A percentile compares a stretch with the other conserved stretches of the same genome.
These are phyloP conservation scores for Lithohypha guttulata DNA, from an alignment of 2,329 filamentous ascomycete species.

Conservation along the genomic window DNA sequence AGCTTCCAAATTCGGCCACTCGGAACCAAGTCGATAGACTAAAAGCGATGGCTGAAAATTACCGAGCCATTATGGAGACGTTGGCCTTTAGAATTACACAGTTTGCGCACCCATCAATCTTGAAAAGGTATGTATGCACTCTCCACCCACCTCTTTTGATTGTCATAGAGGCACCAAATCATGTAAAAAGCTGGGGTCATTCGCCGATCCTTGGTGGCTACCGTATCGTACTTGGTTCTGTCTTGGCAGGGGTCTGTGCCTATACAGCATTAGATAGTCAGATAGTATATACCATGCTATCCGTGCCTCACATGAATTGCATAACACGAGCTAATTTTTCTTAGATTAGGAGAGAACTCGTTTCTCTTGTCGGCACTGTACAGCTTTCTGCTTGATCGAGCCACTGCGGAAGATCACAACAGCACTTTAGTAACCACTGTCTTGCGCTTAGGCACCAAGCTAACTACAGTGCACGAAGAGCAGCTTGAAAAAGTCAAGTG, in stretches of 20 bases:
- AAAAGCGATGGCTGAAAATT: constrained; percentile 46
- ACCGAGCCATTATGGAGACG: constrained; percentile 47
- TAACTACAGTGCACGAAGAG: constrained; percentile 47
- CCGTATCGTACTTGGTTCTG: no score
- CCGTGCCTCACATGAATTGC: constrained; percentile 7
- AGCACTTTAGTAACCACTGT: constrained; percentile 35
- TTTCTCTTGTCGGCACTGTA: constrained; percentile 37
- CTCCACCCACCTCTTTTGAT: constrained; percentile 11
- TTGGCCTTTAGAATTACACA: constrained; percentile 35
- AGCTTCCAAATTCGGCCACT: constrained; percentile 40
- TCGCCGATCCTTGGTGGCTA: no score
- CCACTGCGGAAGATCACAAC: constrained; percentile 38
- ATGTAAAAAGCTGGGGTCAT: no score
- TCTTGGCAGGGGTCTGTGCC: no score
- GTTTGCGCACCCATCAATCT: constrained; percentile 36
- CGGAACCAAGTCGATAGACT: constrained; percentile 40
- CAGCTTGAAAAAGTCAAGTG: constrained; percentile 50
- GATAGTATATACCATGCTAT: not conserved
- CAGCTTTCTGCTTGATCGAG: constrained; percentile 39
- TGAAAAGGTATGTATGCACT: constrained; percentile 38
- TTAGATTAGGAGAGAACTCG: constrained; percentile 40
- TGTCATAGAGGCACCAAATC: no score
- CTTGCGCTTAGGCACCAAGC: constrained; percentile 44
- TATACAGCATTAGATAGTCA: constrained; percentile 6
- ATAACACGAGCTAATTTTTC: constrained; percentile 24